Conservation (phyloP, 2,329 filamentous ascomycete genomes). For the Tolypocladium amazonense region DNA sequence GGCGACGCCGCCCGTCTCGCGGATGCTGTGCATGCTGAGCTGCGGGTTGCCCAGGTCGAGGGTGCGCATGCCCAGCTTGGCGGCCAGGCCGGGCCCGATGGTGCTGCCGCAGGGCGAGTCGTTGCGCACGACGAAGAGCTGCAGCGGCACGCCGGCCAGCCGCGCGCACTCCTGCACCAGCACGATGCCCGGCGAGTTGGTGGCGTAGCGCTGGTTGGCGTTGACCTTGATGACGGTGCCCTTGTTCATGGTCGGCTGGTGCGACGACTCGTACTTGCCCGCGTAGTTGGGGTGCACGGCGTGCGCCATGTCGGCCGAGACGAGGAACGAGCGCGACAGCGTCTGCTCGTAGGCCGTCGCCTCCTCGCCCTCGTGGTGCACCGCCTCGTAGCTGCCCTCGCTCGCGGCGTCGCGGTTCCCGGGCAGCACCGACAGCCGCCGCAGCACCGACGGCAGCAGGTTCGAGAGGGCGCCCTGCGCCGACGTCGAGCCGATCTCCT, state of each 20-base stretch:
- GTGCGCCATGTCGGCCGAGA: constrained; percentile 97
- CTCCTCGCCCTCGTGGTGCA: constrained; percentile 48
- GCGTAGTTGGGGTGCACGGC: constrained; percentile 92
- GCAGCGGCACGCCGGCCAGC: constrained; percentile 67
- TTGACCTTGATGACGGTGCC: constrained; percentile 97
- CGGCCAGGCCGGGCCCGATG: constrained; percentile 92
- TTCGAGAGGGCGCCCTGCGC: constrained; percentile 93
- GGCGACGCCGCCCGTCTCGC: constrained; percentile 80
- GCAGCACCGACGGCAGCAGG: constrained; percentile 75
- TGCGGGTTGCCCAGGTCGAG: constrained; percentile 91
- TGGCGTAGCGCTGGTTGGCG: constrained; percentile 93
- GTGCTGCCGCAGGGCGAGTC: constrained; percentile 92
- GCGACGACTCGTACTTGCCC: constrained; percentile 81
- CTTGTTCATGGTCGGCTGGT: constrained; percentile 92
- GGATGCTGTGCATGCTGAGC: constrained; percentile 92
- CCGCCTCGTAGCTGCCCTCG: constrained; percentile 48
- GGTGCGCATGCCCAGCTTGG: constrained; percentile 75
- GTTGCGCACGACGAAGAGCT: constrained; percentile 93
- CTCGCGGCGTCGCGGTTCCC: constrained; percentile 55
- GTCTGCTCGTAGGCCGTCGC: constrained; percentile 89
- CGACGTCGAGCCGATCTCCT: constrained; percentile 88
- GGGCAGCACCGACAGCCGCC: constrained; percentile 73
- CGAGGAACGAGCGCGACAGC: constrained; percentile 78
- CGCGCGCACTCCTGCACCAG: constrained; percentile 80
- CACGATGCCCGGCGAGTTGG: constrained; percentile 91